Conservation (phyloP, 352 stramenopile species). For the Phytophthora ohioensis region DNA sequence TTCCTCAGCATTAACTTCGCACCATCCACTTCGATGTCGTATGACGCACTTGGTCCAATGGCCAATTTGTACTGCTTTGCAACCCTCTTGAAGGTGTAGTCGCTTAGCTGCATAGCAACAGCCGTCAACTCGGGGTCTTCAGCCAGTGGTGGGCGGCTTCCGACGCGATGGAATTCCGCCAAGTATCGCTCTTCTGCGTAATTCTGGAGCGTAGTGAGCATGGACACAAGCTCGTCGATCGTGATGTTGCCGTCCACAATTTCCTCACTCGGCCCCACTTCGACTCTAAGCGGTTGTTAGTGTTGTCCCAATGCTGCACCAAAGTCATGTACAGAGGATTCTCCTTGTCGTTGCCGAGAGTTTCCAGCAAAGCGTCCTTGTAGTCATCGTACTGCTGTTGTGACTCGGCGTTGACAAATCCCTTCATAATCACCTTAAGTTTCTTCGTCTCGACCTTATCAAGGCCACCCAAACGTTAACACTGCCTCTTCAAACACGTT, state of each 20-base stretch:
- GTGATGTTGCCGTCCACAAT: background rate
- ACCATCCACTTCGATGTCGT: conserved; percentile 6
- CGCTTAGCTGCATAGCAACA: background rate
- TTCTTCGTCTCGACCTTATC: background rate
- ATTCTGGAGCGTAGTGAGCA: conserved; percentile 14
- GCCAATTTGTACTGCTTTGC: background rate
- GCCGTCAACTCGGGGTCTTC: conserved; percentile 11
- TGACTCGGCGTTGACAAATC: background rate
- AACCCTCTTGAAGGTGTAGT: background rate
- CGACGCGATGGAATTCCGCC: conserved; percentile 6
- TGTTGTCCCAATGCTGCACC: conserved; percentile 20
- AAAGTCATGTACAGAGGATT: conserved; percentile 12
- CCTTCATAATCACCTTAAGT: conserved; percentile 7
- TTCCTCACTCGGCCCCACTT: conserved; percentile 21
- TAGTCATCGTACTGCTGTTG: conserved; percentile 6
- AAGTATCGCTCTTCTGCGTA: conserved; percentile 10
- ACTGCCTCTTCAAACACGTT: conserved; percentile 23
- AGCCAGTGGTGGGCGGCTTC: background rate
- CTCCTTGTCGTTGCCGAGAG: background rate
- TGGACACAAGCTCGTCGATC: conserved; percentile 17
- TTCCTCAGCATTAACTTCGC: background rate
- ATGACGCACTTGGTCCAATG: background rate
- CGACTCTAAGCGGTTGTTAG: conserved; percentile 16
- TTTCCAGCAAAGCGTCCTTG: background rate
- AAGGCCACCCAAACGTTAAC: background rate